Percentiles rank a stretch among this genome's conserved stretches.
phyloP scores from a whole-genome alignment of 2,329 filamentous ascomycete species.

The Hypoxylon sp. region DNA sequence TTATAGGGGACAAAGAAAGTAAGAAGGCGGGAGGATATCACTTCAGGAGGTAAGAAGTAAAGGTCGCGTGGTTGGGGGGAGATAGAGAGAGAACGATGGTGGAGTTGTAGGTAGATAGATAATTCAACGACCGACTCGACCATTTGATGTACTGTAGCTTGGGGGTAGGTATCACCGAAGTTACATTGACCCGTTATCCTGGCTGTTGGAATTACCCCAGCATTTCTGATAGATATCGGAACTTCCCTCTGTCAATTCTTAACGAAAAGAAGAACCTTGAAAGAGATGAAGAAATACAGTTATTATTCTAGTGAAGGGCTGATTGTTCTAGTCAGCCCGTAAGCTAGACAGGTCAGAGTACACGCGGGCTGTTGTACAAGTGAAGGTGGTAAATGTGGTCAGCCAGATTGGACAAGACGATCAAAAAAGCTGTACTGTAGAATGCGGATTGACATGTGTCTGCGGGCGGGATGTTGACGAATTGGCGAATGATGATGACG shows the following conservation, averaged over 20 bases:
- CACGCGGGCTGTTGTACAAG: constrained; percentile 23
- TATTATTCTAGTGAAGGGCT: constrained; percentile 32
- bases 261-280: constrained; percentile 3
- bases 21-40: constrained; percentile 7
- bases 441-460: constrained; percentile 43
- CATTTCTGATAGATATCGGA: constrained; percentile 5
- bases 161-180: constrained; percentile 8
- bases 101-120: constrained; percentile 24
- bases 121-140: constrained; percentile 23
- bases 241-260: constrained; percentile 14
- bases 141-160: constrained; percentile 8
- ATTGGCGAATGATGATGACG: constrained; percentile 48
- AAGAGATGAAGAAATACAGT: constrained; percentile 15
- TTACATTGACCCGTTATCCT: constrained; percentile 14
- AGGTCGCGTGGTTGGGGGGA: constrained; percentile 34
- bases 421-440: constrained; percentile 19
- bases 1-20: constrained; percentile 17
- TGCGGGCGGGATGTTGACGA: constrained; percentile 42
- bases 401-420: constrained; percentile 30
- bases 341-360: constrained; percentile 10
- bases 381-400: constrained; percentile 4
- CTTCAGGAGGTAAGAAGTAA: constrained; percentile 22
- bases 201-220: constrained; percentile 6
- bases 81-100: constrained; percentile 31
- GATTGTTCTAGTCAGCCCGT: constrained; percentile 31